Evolutionary conservation across 2,329 filamentous ascomycete genomes (phyloP), one percentile per base, ranked within the genome.

Genomic region (Furcasterigmium sp.): DNA sequence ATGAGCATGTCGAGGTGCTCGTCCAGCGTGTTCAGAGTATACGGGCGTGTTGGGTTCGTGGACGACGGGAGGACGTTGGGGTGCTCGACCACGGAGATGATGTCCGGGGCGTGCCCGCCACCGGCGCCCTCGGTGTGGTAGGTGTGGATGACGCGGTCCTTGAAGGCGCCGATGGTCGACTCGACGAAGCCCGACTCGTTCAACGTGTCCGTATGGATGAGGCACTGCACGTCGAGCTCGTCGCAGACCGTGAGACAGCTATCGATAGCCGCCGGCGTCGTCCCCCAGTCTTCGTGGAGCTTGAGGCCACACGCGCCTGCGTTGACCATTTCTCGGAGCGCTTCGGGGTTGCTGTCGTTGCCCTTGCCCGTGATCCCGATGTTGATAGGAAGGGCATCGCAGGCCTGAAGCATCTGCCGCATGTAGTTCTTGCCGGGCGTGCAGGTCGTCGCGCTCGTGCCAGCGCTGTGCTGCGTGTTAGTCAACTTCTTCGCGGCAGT

Each of bases 161-260:
- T 89, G 74, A 97, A 85, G 3, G 91, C 83, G n/a, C 73, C 78
- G 48, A 95, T 81, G 3, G 91, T 95, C 46, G 87, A 85, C 61
- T 96, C 91, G 40, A 97, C 91, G 57, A 95, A 97, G n/a, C 91
- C 91, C 15, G 87, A 91, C 64, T 97, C 91, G 64, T 97, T 97
- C 48, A 97, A 78, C 0, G 91, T 96, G 63, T 97, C 91, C 0
- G 91, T 96, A 62, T 96, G 91, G 55, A 97, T 94, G 51, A 95
- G 80, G 51, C 87, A 94, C 63, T 97, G 91, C 20, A 97, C 80
- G 57, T 97, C 91, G 43, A 88, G 79, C 59, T 95, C 85, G 56
- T 97, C 91, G 61, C 91, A 96, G 35, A 96, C 85, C 1, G 69
- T 69, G 10, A 95, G 75, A 57, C 91, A 96, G 2, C 85, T 76